phyloP scores from a whole-genome alignment of 495 filamentous ascomycete species.

The Penicillium chermesinum region DNA sequence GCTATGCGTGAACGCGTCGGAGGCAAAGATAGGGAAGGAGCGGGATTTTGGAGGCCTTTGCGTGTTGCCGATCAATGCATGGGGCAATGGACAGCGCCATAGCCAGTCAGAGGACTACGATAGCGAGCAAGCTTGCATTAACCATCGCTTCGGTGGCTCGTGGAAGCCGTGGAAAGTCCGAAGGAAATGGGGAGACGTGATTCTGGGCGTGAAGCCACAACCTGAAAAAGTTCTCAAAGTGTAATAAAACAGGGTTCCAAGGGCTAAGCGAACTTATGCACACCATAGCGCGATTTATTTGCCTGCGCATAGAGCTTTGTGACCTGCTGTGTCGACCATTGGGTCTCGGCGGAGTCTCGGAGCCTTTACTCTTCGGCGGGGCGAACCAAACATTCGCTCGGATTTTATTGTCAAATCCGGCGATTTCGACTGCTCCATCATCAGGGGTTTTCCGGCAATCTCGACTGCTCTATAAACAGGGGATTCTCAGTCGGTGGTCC shows the following conservation, averaged over 20 bases:
- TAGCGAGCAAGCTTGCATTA: constrained; percentile 34
- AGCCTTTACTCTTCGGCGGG: not conserved
- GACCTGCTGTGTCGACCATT: no score
- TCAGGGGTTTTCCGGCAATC: constrained; percentile 5
- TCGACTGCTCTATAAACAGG: no score
- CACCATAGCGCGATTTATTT: no score
- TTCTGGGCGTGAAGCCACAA: not conserved
- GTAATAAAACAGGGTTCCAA: not conserved
- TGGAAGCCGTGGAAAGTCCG: constrained; percentile 37
- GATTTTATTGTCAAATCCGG: constrained; percentile 10
- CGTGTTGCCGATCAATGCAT: constrained; percentile 39
- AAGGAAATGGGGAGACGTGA: not conserved
- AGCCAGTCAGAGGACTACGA: constrained; percentile 31
- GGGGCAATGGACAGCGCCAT: constrained; percentile 43
- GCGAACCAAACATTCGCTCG: constrained; percentile 3
- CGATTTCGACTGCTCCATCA: no score
- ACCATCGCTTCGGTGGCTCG: constrained; percentile 35
- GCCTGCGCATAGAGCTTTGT: no score
- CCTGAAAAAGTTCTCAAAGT: not conserved
- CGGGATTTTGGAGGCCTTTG: constrained; percentile 31
- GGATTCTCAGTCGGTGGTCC: no score
- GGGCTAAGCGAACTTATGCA: not conserved
- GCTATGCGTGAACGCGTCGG: constrained; percentile 29
- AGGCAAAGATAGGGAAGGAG: constrained; percentile 15
- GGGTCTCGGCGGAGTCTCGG: constrained; percentile 1